Evolutionary conservation across 305 asterid genomes (phyloP).

Genomic region (Rubia tinctorum): DNA sequence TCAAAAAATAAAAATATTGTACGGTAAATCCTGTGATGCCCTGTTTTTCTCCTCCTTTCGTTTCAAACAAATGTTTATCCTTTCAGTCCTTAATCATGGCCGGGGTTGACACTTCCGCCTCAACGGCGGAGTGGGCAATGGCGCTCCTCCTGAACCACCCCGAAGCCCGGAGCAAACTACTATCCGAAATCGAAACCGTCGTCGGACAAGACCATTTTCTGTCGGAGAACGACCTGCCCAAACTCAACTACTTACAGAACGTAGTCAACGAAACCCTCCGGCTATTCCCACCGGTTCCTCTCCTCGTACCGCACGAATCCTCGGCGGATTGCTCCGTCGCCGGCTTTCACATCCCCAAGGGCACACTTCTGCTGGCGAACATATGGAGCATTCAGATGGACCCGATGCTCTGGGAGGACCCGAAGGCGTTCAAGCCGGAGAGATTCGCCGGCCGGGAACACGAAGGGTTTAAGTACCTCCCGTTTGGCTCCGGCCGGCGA

Average conservation of each 20-base stretch:
- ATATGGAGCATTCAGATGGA: conserved; percentile 18
- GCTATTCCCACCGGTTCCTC: conserved; percentile 19
- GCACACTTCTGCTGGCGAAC: conserved; percentile 31
- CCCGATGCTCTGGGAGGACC: too few relatives aligned
- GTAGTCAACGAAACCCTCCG: conserved; percentile 7
- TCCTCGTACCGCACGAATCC: conserved; percentile 31
- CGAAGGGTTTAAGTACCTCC: too few relatives aligned
- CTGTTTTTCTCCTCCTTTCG: too few relatives aligned
- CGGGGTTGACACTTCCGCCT: conserved; percentile 17
- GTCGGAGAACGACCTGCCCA: conserved; percentile 30
- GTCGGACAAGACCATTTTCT: conserved; percentile 24
- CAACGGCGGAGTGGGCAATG: conserved; percentile 41
- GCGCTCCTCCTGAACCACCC: conserved; percentile 40
- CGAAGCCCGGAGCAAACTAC: conserved; percentile 12
- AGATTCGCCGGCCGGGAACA: too few relatives aligned
- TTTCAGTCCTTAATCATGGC: conserved; percentile 18
- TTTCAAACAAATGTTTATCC: neutral
- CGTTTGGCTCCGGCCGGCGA: too few relatives aligned
- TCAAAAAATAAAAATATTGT: too few relatives aligned
- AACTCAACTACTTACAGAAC: conserved; percentile 24
- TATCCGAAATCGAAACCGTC: conserved; percentile 19
- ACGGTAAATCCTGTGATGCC: too few relatives aligned
- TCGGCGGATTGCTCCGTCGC: conserved; percentile 22
- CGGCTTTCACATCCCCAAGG: conserved; percentile 19
- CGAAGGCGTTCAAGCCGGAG: too few relatives aligned